Percentiles rank a stretch among this genome's conserved stretches.
phyloP scores from a whole-genome alignment of 768 basidiomycete genomes.

The Zangia roseola region DNA sequence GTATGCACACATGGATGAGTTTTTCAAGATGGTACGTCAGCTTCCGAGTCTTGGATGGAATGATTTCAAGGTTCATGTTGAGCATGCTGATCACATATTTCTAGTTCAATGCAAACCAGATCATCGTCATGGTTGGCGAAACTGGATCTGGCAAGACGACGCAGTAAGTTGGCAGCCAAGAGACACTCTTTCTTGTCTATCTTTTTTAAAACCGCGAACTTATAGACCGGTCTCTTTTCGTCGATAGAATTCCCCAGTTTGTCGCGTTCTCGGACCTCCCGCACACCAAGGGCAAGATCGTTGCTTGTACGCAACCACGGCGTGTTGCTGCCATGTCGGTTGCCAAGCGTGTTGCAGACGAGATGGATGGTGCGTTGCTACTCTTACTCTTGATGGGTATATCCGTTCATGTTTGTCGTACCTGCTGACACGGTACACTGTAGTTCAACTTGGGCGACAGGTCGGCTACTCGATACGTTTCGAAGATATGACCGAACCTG shows the following conservation, averaged over 20 bases:
- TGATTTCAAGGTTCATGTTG: not conserved
- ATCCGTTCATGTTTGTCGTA: conserved; percentile 7
- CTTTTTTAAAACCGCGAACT: conserved; percentile 19
- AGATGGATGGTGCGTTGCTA: conserved; percentile 85
- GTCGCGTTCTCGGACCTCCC: conserved; percentile 92
- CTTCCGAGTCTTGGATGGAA: not conserved
- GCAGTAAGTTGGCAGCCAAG: conserved; percentile 57
- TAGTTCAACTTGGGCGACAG: conserved; percentile 89
- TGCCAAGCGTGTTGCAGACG: conserved; percentile 97
- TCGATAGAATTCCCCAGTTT: conserved; percentile 88
- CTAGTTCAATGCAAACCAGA: conserved; percentile 53
- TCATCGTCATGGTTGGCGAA: conserved; percentile 90
- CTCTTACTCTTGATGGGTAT: not conserved
- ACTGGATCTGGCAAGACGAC: conserved; percentile 97
- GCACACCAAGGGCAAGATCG: conserved; percentile 83
- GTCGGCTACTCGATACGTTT: conserved; percentile 99
- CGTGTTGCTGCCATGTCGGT: conserved; percentile 98
- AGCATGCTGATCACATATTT: not conserved
- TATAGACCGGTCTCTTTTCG: conserved; percentile 31
- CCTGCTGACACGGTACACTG: conserved; percentile 1
- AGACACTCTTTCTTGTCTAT: conserved; percentile 21
- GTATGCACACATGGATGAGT: conserved; percentile 89
- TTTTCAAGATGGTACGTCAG: conserved; percentile 77
- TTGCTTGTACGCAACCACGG: conserved; percentile 96
- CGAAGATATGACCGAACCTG: conserved; percentile 83